Evolutionary conservation across 148 eudicot species (phyloP), one percentile per base, ranked within the genome.

Genomic region (Vaccinium myrtillus): DNA sequence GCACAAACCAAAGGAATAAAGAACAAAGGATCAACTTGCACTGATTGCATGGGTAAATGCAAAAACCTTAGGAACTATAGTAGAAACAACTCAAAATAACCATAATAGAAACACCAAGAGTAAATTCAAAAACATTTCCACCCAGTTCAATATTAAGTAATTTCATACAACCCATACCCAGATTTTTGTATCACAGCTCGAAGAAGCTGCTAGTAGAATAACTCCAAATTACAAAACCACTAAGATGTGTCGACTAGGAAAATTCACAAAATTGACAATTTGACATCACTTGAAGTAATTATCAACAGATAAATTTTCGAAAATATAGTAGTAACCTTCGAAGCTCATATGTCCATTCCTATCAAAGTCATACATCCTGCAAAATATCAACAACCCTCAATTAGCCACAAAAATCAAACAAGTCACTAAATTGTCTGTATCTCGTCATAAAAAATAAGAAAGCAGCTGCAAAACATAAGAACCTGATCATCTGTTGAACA

Each of bases 401-500:
- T 55, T 36, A 49, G 36, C 27, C 12, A 7, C 14, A 59, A 21
- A 70, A 39, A 32, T 15, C n/a, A 53, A 54, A 8, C 5, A 46
- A 75, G 49, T 16, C 59, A 78, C n/a, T 21, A 43, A 59, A 1
- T 46, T 59, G 67, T 78, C 1, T n/a, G 77, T 27, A 32, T 27
- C 63, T 32, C 16, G 11, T 51, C 36, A 50, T 25, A 58, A 21
- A 69, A 32, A 25, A 32, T 13, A 19, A 3, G 14, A 51, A 71
- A 1, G 16, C n/a, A 77, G 48, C 12, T 3, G 27, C 15, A 46
- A 43, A 61, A 71, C 12, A 65, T 46, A 56, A 53, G 78, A 19
- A 92, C 98, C 98, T 95, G 92, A 95, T 93, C 98, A 95, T 95
- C 84, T 95, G 98, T 83, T 95, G 95, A 75, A 94, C 98, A 90